Evolutionary conservation across 2,329 filamentous ascomycete species (phyloP), one percentile per base, ranked within the genome.

Genomic region (Phaeosphaeriaceae sp.): DNA sequence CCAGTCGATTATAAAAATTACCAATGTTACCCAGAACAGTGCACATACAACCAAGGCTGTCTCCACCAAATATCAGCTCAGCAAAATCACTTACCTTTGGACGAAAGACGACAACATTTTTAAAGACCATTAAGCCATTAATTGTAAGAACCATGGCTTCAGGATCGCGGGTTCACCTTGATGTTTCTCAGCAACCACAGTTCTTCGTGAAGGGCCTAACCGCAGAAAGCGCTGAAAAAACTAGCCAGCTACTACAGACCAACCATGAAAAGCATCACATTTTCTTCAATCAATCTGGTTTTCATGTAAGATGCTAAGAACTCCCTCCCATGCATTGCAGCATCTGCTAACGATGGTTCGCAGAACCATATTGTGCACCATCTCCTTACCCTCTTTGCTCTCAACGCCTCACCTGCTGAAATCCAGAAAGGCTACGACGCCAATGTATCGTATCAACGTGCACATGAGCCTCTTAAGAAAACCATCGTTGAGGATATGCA

Each of bases 321-420:
- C 34, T 6, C 4, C 4, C n/a, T 36, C 7, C 3, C 34, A 20
- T 17, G n/a, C n/a, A 17, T 17, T 12, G 9, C 16, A 17, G 23
- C 8, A 21, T 2, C 7, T 12, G 34, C 3, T 33, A 9, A 37
- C 12, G 6, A 12, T 15, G 11, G 18, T 8, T 18, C 8, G 20
- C 20, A 74, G 68, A 79, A 96, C 69, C 92, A 96, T 64, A 90
- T 94, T 52, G 81, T 81, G 3, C 92, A 96, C 61, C 86, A 91
- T 29, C 74, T 95, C 4, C 81, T 96, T 9, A 86, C 86, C 13
- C 77, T 94, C 23, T 96, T 87, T 69, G 88, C 88, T 28, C 84
- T 94, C 1, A 87, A 87, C 1, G 90, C 89, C 6, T 74, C 81
- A 0, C 70, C 86, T 0, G 68, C 78, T 0, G 70, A 82, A 15